A percentile compares a stretch with the other conserved stretches of the same genome.
Evolutionary conservation across 2,329 filamentous ascomycete species (phyloP).

Genomic region (Stagonosporopsis cucurbitacearum): DNA sequence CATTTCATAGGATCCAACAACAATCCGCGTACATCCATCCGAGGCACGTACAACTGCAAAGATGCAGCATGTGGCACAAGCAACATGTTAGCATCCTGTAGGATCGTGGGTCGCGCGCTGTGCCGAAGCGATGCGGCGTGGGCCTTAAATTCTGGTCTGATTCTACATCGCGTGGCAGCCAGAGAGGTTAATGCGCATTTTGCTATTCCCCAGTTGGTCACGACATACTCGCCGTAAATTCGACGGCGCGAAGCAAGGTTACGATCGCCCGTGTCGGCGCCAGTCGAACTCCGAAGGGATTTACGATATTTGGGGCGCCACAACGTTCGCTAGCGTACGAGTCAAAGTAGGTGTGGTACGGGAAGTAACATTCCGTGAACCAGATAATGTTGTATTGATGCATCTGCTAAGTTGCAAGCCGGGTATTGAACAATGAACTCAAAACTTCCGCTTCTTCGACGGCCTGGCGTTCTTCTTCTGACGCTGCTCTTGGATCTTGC

Average conservation of each 20-base stretch:
- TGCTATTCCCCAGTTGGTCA: constrained; percentile 4
- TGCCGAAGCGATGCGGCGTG: constrained; percentile 3
- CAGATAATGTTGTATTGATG: constrained; percentile 16
- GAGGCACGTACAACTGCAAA: constrained; percentile 6
- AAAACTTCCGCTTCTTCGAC: constrained; percentile 63
- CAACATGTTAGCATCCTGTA: constrained; percentile 13
- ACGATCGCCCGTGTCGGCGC: constrained; percentile 1
- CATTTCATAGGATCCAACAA: constrained; percentile 7
- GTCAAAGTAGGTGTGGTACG: constrained; percentile 1
- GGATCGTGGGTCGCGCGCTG: constrained; percentile 6
- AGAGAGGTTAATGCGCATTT: constrained; percentile 6
- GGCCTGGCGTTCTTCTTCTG: constrained; percentile 90
- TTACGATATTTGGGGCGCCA: background rate
- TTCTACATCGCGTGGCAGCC: background rate
- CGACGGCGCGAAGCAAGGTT: constrained; percentile 2
- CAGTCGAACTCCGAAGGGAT: constrained; percentile 2
- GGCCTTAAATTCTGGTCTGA: constrained; percentile 15
- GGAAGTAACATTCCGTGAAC: constrained; percentile 2
- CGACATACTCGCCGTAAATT: constrained; percentile 6
- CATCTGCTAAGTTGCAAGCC: constrained; percentile 16
- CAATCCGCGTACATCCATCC: constrained; percentile 5
- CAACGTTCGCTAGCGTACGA: constrained; percentile 17
- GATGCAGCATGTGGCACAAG: constrained; percentile 15
- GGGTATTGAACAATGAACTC: constrained; percentile 28
- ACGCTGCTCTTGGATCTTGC: constrained; percentile 76